Conservation (phyloP, 1,284 basidiomycete species). For the Boletus coffeatus region DNA sequence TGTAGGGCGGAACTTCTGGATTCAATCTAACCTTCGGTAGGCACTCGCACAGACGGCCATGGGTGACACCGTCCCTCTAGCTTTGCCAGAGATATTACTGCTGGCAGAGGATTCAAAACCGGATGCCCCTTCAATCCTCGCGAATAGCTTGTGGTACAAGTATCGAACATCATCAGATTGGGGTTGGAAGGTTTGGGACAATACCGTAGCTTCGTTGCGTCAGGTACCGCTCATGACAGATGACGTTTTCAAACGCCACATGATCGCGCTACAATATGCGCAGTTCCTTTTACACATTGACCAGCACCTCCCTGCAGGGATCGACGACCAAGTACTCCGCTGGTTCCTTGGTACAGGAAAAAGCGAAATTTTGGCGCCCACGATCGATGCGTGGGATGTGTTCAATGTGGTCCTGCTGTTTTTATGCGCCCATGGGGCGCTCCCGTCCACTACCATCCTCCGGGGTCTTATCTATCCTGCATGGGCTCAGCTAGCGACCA, state of each 20-base stretch:
- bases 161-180: slow-evolving; percentile 65
- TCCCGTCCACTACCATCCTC: slow-evolving; percentile 50
- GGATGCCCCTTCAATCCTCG: slow-evolving; percentile 60
- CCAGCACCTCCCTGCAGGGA: slow-evolving; percentile 63
- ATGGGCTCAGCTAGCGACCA: too few species aligned
- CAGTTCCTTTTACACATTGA: slow-evolving; percentile 66
- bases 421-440: slow-evolving; percentile 51
- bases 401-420: too few species aligned
- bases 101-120: slow-evolving; percentile 51
- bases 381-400: slow-evolving; percentile 44
- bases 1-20: neutral
- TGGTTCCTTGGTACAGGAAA: slow-evolving; percentile 68
- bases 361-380: slow-evolving; percentile 52
- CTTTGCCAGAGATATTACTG: slow-evolving; percentile 61
- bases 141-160: slow-evolving; percentile 73
- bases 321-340: slow-evolving; percentile 58
- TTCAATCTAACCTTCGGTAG: slow-evolving; percentile 24
- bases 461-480: slow-evolving; percentile 33
- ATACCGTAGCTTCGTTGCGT: slow-evolving; percentile 62
- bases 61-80: slow-evolving; percentile 46
- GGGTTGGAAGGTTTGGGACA: slow-evolving; percentile 78
- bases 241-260: slow-evolving; percentile 40
- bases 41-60: slow-evolving; percentile 42
- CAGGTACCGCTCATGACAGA: slow-evolving; percentile 54
- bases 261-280: slow-evolving; percentile 59